Evolutionary conservation across 306 rosid species (phyloP), one percentile per base, ranked within the genome.

Genomic region (Castanea crenata): DNA sequence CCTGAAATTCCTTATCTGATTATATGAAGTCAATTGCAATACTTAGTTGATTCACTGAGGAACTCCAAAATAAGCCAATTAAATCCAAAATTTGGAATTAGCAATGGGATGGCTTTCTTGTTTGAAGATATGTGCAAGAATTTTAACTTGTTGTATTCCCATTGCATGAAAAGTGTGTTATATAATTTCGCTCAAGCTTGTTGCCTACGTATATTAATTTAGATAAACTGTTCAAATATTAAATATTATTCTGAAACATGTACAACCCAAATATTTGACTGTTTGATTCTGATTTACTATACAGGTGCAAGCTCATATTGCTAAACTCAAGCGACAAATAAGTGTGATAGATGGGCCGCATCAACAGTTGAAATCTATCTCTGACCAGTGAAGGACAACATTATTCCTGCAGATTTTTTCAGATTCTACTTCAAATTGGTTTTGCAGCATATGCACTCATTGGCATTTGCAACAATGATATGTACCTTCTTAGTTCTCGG

Each of bases 241-340:
- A 6, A 58, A 21, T 58, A 20, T 81, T 12, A 6, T 58, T 55
- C 51, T 51, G 52, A 20, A 25, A 57, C 77, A 55, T 71, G 46
- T 70, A 71, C 15, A 20, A 70, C 32, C 38, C 74, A 76, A 62
- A 7, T 49, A 6, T 71, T 46, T 78, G 82, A 85, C 49, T 10
- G 55, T 68, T 25, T n/a, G 31, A 41, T 71, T 82, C 64, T 27
- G 20, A 77, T 71, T 44, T 52, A 61, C 71, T 74, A 75, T 49
- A 16, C 63, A 90, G 94, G 91, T 92, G 69, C 97, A 92, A 90
- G 87, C 91, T 82, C 91, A 87, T 79, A 85, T 87, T 74, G 91
- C 91, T 49, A 88, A 90, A 86, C 91, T 88, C 86, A 79, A 83
- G 73, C 82, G 89, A 79, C 90, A 85, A 81, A 87, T 92, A 71